Base-by-base conservation (phyloP, 768 basidiomycete genomes). In the Trametopsis cervina region DNA sequence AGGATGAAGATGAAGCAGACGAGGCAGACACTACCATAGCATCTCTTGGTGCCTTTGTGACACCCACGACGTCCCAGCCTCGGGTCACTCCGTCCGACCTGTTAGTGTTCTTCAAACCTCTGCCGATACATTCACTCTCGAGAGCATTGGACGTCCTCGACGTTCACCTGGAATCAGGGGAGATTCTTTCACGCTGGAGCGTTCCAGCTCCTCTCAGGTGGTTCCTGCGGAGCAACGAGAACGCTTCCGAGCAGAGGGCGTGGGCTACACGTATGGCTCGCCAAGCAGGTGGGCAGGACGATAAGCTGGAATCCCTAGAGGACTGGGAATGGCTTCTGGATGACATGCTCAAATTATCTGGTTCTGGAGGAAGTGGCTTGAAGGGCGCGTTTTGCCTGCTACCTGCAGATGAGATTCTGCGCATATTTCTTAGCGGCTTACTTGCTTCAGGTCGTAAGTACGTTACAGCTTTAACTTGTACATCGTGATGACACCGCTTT, bases 111-210 rank as follows among this genome's bases (percentile, higher is more conserved):
- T 93, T 96, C 71, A 74, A 78, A 47, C 85, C 89, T 1, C 72
- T 97, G 4, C 81, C 86, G 0, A 65, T 83, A 17, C 66, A 78
- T 2, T 80, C 87, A 1, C 71, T 97, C 6, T 94, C 93, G 0
- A 77, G 79, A 44, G 81, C 84, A 4, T 77, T 99, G 35, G 95
- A 99, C 61, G 80, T 92, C 43, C 75, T 97, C 44, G 95, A 98
- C 65, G 79, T 95, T 1, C 95, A 98, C 63, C 76, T 99, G 11
- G 90, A 96, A 60, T 87, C 88, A 0, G 94, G 90, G 18, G 95
- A 98, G 65, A 89, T 92, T 38, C 70, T 99, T 15, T 77, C 88
- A 2, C 76, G 90, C 23, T 99, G 94, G 93, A 77, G 76, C 57
- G 86, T 86, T 1, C 77, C 87, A 20, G 85, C 85, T 2, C 83